Conservation (phyloP, 1,284 basidiomycete genomes). For the Microbotryum saponariae region DNA sequence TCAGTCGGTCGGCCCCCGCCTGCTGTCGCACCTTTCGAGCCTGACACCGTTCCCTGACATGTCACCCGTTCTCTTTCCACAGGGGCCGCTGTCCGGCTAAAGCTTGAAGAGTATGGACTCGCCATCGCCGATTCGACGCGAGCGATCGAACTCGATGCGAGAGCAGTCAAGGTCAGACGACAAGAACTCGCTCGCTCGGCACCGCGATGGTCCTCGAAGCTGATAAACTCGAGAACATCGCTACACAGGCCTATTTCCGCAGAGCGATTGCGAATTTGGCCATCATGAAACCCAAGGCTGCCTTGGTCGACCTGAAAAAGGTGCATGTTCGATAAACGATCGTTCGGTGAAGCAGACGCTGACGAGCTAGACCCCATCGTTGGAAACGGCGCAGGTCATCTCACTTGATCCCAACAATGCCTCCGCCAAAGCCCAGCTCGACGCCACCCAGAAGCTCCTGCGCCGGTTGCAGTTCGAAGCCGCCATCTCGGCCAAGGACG, state of each 20-base stretch:
- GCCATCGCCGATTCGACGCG: constrained; percentile 67
- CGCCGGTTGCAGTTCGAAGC: constrained; percentile 45
- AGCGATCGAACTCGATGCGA: constrained; percentile 80
- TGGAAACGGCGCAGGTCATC: constrained; percentile 47
- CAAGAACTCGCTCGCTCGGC: background rate
- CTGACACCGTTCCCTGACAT: background rate
- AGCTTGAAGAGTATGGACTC: constrained; percentile 65
- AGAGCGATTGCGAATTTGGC: constrained; percentile 88
- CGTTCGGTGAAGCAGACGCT: background rate
- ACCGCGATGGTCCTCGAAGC: background rate
- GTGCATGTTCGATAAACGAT: constrained; percentile 6
- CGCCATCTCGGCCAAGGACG: constrained; percentile 30
- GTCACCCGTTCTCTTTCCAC: constrained; percentile 30
- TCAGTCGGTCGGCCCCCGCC: constrained; percentile 34
- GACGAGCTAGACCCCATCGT: background rate
- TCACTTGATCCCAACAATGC: constrained; percentile 82
- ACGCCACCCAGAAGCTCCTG: constrained; percentile 82
- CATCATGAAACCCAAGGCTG: constrained; percentile 73
- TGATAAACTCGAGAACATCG: constrained; percentile 43
- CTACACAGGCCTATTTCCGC: constrained; percentile 46
- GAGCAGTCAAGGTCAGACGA: constrained; percentile 74
- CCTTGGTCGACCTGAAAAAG: constrained; percentile 78
- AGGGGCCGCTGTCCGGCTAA: constrained; percentile 47
- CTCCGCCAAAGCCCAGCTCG: constrained; percentile 68
- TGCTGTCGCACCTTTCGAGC: constrained; percentile 34